A percentile compares a stretch with the other conserved stretches of the same genome.
Evolutionary conservation across 2,329 filamentous ascomycete genomes (phyloP).

Genomic region (Nannizziopsis arthrosporioides): DNA sequence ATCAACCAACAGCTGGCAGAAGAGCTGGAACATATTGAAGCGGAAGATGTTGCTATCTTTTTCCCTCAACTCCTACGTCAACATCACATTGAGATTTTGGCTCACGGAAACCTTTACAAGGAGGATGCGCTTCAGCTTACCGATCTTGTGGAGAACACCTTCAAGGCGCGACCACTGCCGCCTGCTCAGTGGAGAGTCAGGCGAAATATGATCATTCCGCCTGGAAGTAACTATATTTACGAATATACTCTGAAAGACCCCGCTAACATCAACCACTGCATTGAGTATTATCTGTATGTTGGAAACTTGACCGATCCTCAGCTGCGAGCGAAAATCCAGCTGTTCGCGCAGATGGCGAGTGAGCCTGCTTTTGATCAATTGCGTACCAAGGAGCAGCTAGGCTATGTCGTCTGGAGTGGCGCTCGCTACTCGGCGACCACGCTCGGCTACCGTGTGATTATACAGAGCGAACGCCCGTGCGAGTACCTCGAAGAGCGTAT

Average conservation of each 20-base stretch:
- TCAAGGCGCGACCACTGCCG: constrained; percentile 64
- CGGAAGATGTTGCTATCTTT: constrained; percentile 63
- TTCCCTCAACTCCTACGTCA: constrained; percentile 70
- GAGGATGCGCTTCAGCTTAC: constrained; percentile 82
- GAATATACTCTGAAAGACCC: constrained; percentile 70
- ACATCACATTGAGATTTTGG: constrained; percentile 75
- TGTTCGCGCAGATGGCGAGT: constrained; percentile 81
- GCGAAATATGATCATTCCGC: constrained; percentile 64
- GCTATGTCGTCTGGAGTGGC: constrained; percentile 88
- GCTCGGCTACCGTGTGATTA: constrained; percentile 75
- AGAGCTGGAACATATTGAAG: constrained; percentile 63
- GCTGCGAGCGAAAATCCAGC: constrained; percentile 61
- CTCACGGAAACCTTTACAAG: constrained; percentile 87
- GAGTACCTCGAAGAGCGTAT: constrained; percentile 79
- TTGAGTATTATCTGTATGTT: constrained; percentile 65
- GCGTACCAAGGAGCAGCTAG: constrained; percentile 91
- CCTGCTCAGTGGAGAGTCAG: constrained; percentile 67
- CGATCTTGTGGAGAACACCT: constrained; percentile 63
- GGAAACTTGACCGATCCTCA: constrained; percentile 57
- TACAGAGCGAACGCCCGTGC: constrained; percentile 81
- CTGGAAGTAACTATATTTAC: constrained; percentile 74
- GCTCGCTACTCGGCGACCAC: constrained; percentile 60
- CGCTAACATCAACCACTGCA: constrained; percentile 77
- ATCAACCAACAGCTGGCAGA: constrained; percentile 67
- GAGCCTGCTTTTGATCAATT: constrained; percentile 92